These are phyloP conservation scores for Maudiozyma humilis DNA, from an alignment of 1,139 yeast genomes.

Conservation along the genomic window DNA sequence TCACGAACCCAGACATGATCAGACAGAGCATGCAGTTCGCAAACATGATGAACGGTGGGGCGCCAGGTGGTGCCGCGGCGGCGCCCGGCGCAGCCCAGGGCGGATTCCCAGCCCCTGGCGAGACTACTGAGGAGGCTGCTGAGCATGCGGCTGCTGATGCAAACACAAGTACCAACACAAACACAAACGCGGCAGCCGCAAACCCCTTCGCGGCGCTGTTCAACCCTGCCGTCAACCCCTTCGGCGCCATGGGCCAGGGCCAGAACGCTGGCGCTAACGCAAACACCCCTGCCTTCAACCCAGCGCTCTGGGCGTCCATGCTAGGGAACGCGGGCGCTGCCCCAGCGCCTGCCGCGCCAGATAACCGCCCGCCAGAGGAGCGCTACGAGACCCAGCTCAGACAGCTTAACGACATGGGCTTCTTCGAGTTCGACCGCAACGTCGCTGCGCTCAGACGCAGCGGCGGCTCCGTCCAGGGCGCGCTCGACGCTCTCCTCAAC, in stretches of 20 bases:
- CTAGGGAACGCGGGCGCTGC: constrained; percentile 8
- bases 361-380: constrained; percentile 92
- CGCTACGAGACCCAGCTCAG: constrained; percentile 82
- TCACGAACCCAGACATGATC: constrained; percentile 78
- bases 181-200: constrained; percentile 12
- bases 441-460: constrained; percentile 87
- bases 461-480: constrained; percentile 97
- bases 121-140: constrained; percentile 7
- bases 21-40: constrained; percentile 75
- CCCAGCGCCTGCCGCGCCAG: constrained; percentile 40
- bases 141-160: not conserved
- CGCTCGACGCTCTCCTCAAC: constrained; percentile 75
- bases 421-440: constrained; percentile 84
- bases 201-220: constrained; percentile 37
- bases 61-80: constrained; percentile 22
- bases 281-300: constrained; percentile 28
- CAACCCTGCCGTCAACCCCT: constrained; percentile 1
- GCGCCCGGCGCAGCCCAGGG: constrained; percentile 17
- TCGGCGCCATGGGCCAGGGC: not conserved
- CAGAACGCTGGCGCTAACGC: not conserved
- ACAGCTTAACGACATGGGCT: constrained; percentile 94
- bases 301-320: constrained; percentile 35
- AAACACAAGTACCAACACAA: constrained; percentile 9
- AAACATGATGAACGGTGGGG: constrained; percentile 37
- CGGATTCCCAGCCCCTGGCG: constrained; percentile 35